Percentiles rank a stretch among this genome's conserved stretches.
Evolutionary conservation across 2,329 filamentous ascomycete species (phyloP).

Genomic region (Orbilia javanica): DNA sequence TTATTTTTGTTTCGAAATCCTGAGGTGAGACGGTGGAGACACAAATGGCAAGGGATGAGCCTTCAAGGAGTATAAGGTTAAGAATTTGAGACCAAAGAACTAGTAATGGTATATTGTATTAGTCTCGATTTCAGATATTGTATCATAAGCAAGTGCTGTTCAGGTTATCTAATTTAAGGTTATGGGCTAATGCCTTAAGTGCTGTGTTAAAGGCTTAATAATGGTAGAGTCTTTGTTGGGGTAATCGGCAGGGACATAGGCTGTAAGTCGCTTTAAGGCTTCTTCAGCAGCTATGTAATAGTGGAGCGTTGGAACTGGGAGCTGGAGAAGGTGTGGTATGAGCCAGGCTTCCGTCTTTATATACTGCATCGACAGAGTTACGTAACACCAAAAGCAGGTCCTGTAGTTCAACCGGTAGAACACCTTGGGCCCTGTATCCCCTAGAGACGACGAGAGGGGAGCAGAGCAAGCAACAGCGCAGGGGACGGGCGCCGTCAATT

Average conservation of each 20-base stretch:
- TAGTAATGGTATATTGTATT: no score
- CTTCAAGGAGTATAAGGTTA: neutral
- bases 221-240: no score
- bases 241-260: neutral
- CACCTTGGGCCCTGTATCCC: neutral
- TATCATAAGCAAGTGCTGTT: neutral
- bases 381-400: neutral
- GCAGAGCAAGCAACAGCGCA: neutral
- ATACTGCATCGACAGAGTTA: neutral
- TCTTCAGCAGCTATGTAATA: neutral
- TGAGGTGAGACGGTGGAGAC: no score
- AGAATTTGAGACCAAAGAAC: neutral
- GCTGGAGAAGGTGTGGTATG: no score
- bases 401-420: slow-evolving; percentile 9
- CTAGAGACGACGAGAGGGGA: neutral
- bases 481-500: neutral
- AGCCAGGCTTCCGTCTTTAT: neutral
- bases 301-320: neutral
- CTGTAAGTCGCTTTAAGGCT: neutral
- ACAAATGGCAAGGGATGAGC: neutral
- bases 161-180: no score
- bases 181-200: no score
- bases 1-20: no score
- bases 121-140: no score
- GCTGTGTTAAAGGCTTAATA: neutral